A percentile compares a stretch with the other conserved stretches of the same genome.
Evolutionary conservation across 345 rosid genomes (phyloP).

Genomic region (Salix udensis): DNA sequence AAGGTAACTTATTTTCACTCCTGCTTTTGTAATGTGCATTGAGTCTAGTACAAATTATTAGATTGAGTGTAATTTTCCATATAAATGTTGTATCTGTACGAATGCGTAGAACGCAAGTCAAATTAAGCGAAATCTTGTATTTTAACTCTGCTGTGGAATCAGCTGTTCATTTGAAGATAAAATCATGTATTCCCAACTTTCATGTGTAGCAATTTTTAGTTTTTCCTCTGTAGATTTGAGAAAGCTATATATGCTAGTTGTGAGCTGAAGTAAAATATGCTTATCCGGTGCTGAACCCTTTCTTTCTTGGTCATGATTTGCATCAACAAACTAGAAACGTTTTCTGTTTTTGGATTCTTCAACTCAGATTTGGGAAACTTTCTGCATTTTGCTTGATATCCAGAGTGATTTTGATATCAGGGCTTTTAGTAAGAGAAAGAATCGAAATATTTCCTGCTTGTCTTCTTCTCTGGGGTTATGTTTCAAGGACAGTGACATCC

Average conservation of each 20-base stretch:
- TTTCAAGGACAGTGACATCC: too few relatives aligned
- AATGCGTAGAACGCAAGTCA: constrained; percentile 17
- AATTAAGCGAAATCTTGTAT: constrained; percentile 14
- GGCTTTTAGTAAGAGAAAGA: too few relatives aligned
- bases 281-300: too few relatives aligned
- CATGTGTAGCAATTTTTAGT: background rate
- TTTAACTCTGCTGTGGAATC: constrained; percentile 24
- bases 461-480: too few relatives aligned
- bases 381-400: too few relatives aligned
- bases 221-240: background rate
- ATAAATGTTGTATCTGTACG: constrained; percentile 30
- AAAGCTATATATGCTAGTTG: background rate
- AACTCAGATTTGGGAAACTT: too few relatives aligned
- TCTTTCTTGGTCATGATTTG: too few relatives aligned
- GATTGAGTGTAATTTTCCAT: constrained; percentile 22
- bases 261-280: background rate
- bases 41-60: constrained; percentile 18
- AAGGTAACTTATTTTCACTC: constrained; percentile 22
- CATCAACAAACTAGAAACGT: too few relatives aligned
- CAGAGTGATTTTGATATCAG: too few relatives aligned
- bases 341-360: too few relatives aligned
- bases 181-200: background rate
- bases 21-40: constrained; percentile 17
- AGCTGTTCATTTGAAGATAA: constrained; percentile 2
- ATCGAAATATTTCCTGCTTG: too few relatives aligned